A percentile compares a stretch with the other conserved stretches of the same genome.
These are phyloP conservation scores for Magnaporthiopsis incrustans DNA, from an alignment of 2,329 filamentous ascomycete species.

Conservation along the genomic window DNA sequence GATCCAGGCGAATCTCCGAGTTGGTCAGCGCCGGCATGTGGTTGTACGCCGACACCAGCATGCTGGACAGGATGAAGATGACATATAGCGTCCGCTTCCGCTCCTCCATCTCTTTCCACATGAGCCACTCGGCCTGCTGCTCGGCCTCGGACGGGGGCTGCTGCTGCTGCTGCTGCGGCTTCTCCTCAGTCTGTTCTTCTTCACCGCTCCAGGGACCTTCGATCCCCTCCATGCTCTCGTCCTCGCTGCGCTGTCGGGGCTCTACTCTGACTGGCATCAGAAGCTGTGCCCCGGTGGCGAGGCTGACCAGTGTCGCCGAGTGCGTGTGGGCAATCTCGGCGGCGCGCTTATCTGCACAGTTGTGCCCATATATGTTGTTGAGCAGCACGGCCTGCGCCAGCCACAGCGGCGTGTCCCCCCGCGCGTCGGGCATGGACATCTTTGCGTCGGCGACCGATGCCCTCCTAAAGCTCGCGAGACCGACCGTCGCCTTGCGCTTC, in stretches of 20 bases:
- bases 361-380: constrained; percentile 92
- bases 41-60: constrained; percentile 88
- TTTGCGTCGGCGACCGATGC: constrained; percentile 28
- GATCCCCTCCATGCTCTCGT: constrained; percentile 49
- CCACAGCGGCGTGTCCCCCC: constrained; percentile 79
- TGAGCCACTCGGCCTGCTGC: constrained; percentile 72
- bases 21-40: constrained; percentile 86
- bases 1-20: constrained; percentile 80
- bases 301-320: constrained; percentile 80
- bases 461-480: constrained; percentile 51
- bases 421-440: constrained; percentile 43
- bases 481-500: constrained; percentile 74
- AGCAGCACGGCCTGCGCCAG: constrained; percentile 94
- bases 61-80: constrained; percentile 84
- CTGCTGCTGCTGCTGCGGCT: neutral
- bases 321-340: constrained; percentile 91
- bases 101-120: constrained; percentile 84
- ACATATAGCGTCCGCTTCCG: constrained; percentile 87
- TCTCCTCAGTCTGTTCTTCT: constrained; percentile 21
- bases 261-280: constrained; percentile 37
- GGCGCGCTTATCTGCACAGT: constrained; percentile 83
- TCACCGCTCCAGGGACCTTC: constrained; percentile 36
- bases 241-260: constrained; percentile 24
- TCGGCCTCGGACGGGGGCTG: constrained; percentile 34
- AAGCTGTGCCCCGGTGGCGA: constrained; percentile 82